Evolutionary conservation across 768 basidiomycete species (phyloP).

Genomic region (Suillus hirtellus): DNA sequence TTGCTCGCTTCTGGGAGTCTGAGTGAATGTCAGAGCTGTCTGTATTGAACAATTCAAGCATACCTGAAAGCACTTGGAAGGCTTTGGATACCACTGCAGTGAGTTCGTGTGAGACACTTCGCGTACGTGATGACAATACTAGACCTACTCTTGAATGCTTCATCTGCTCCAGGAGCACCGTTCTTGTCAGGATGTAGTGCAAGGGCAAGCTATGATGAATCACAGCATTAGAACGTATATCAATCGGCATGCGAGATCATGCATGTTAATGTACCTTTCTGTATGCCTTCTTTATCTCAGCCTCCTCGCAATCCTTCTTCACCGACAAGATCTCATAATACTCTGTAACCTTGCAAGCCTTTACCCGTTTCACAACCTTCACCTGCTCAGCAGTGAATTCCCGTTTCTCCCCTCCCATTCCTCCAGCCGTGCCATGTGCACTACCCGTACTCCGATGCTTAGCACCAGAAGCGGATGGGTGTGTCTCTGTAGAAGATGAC

Average conservation of each 20-base stretch:
- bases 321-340: conserved; percentile 91
- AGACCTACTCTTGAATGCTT: conserved; percentile 91
- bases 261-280: conserved; percentile 67
- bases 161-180: conserved; percentile 96
- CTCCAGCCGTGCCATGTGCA: conserved; percentile 53
- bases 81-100: conserved; percentile 92
- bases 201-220: conserved; percentile 66
- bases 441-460: conserved; percentile 55
- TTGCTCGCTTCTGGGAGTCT: conserved; percentile 89
- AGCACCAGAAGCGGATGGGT: conserved; percentile 72
- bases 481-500: conserved; percentile 61
- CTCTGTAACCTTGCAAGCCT: conserved; percentile 81
- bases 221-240: conserved; percentile 13
- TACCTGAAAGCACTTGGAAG: conserved; percentile 90
- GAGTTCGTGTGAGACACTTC: conserved; percentile 11
- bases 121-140: neutral
- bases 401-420: conserved; percentile 72
- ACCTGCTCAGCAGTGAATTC: conserved; percentile 86
- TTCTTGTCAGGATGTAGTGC: conserved; percentile 93
- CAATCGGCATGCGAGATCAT: neutral
- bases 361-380: conserved; percentile 82
- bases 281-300: conserved; percentile 91
- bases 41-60: neutral
- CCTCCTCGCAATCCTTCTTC: conserved; percentile 79
- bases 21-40: conserved; percentile 10